Percentiles rank a stretch among this genome's conserved stretches.
These are phyloP conservation scores for Mycena venus DNA, from an alignment of 768 basidiomycete genomes.

Conservation along the genomic window DNA sequence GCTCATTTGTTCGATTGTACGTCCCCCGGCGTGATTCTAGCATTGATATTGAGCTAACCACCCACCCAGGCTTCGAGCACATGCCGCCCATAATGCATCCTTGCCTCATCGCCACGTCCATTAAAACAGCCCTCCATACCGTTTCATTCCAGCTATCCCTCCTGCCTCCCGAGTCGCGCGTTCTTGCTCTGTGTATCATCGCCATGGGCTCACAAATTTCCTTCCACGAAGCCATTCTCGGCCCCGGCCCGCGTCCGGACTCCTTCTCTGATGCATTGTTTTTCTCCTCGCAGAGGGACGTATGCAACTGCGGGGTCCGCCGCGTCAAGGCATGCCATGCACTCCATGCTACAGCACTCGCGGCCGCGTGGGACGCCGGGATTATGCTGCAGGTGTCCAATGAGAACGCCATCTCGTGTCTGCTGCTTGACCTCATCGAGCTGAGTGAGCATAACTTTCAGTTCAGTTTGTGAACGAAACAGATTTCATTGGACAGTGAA, in stretches of 20 bases:
- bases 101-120: background rate
- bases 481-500: no score
- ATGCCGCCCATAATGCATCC: background rate
- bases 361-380: slow-evolving; percentile 6
- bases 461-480: no score
- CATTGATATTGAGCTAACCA: background rate
- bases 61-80: background rate
- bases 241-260: background rate
- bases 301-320: background rate
- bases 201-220: background rate
- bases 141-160: background rate
- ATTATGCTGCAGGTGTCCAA: background rate
- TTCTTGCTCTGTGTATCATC: slow-evolving; percentile 20
- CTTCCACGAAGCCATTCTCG: slow-evolving; percentile 13
- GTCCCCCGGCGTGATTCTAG: no score
- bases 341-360: background rate
- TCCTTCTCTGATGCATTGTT: background rate
- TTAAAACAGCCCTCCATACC: background rate
- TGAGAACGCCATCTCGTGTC: slow-evolving; percentile 6
- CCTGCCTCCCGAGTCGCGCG: background rate
- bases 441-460: no score
- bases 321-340: background rate
- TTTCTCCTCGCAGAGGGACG: background rate
- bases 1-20: background rate
- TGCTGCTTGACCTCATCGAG: slow-evolving; percentile 1